Conservation (phyloP, 441 rosid genomes). For the Populus hybrid region DNA sequence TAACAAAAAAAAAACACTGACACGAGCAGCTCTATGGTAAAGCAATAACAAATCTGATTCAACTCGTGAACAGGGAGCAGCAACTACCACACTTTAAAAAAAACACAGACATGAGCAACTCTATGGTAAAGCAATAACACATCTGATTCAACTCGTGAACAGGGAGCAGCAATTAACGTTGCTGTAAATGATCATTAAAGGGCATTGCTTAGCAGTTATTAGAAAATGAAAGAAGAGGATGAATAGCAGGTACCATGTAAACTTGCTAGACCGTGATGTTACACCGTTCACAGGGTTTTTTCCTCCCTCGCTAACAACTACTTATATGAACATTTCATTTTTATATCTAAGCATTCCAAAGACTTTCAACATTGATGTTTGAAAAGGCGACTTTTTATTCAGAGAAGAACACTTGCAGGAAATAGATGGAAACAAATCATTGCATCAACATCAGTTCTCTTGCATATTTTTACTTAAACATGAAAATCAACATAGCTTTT, state of each 20-base stretch:
- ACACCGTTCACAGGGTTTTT: background rate
- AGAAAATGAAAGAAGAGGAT: background rate
- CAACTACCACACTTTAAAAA: no score
- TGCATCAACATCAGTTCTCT: background rate
- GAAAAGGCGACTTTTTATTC: background rate
- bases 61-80: no score
- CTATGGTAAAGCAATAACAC: no score
- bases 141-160: no score
- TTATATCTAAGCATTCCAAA: no score
- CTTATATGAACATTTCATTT: background rate
- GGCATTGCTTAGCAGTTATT: background rate
- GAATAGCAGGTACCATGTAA: background rate
- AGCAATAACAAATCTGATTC: no score
- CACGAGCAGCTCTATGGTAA: no score
- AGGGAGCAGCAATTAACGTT: background rate
- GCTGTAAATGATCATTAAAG: background rate
- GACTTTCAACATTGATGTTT: no score
- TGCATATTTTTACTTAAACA: background rate
- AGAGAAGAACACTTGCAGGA: background rate
- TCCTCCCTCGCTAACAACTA: background rate
- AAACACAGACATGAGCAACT: no score
- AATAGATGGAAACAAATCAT: background rate
- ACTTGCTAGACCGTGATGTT: background rate
- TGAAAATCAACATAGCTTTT: background rate
- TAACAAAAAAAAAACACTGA: no score